These are phyloP conservation scores for Puccinia hordei DNA, from an alignment of 1,284 basidiomycete genomes.

Conservation along the genomic window DNA sequence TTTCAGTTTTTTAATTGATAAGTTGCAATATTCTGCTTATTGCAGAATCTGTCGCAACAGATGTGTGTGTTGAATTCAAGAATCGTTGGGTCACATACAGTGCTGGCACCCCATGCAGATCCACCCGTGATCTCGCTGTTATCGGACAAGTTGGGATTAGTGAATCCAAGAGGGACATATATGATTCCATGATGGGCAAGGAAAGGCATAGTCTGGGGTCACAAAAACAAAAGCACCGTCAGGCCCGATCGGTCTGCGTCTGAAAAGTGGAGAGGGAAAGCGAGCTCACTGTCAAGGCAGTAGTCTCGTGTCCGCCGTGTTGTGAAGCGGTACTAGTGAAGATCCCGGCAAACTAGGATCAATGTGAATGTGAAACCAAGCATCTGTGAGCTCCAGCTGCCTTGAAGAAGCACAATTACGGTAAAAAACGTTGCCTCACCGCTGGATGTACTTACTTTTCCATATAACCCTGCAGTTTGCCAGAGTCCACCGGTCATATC, in stretches of 20 bases:
- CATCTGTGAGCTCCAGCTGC: neutral
- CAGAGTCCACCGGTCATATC: constrained; percentile 77
- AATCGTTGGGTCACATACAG: constrained; percentile 8
- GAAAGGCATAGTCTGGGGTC: constrained; percentile 67
- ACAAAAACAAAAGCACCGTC: constrained; percentile 3
- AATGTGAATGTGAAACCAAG: neutral
- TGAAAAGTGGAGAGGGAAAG: constrained; percentile 43
- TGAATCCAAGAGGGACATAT: constrained; percentile 71
- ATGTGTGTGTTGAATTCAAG: neutral
- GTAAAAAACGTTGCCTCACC: constrained; percentile 63
- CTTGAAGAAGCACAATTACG: constrained; percentile 59
- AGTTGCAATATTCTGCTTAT: neutral
- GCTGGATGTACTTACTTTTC: constrained; percentile 71
- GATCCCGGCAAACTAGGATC: constrained; percentile 39
- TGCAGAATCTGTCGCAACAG: neutral
- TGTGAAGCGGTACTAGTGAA: constrained; percentile 42
- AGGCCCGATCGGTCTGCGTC: constrained; percentile 41
- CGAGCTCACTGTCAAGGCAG: constrained; percentile 32
- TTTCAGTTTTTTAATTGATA: neutral
- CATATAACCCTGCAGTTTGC: constrained; percentile 70
- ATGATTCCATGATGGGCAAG: constrained; percentile 77
- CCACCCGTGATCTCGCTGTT: constrained; percentile 66
- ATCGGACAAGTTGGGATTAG: constrained; percentile 66
- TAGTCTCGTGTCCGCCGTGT: constrained; percentile 55
- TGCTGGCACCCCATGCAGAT: constrained; percentile 66